Base-by-base conservation (phyloP, 2,329 filamentous ascomycete genomes). In the Ceratocystis cubensis region DNA sequence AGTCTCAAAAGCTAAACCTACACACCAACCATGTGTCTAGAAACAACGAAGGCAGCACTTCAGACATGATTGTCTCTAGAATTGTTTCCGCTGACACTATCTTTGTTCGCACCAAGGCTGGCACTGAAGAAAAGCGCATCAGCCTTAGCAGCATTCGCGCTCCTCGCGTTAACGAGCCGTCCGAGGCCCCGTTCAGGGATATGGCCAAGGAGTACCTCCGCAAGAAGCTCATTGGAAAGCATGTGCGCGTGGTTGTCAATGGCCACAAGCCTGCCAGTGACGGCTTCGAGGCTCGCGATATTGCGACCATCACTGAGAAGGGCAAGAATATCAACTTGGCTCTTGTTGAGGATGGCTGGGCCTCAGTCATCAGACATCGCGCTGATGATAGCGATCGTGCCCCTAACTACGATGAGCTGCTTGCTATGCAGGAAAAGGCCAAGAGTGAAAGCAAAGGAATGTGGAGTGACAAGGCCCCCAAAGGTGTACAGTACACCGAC, bases 161-260 rank as follows among this genome's bases (percentile, higher is more conserved):
- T 67, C 94, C 94, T n/a, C 92, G 96, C 73, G 84, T 88, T 2
- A 88, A 86, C 61, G 93, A 97, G 75, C 84, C 89, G 22, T 88
- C 90, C 67, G 93, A 97, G 76, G 83, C 89, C 50, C 91, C 91
- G 0, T 99, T 93, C 80, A 84, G 86, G 71, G 88, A 94, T 13
- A 93, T 96, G 74, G 93, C 94, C 41, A 99, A 99, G 80, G 94
- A 99, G 75, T 97, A 93, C 74, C 76, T 97, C 70, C 87, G 94
- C 66, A 96, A 96, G 81, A 91, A 87, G 75, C 76, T 96, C 41
- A 99, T 99, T 73, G 94, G 92, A 69, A 99, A 99, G 80, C 90
- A 96, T 71, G 91, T 97, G 70, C 89, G 88, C 75, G 85, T 96
- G 66, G 88, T 84, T 65, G 85, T 96, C 68, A 92, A 99, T 74